Evolutionary conservation across 2,329 filamentous ascomycete species (phyloP).

Genomic region (Pezizomycotina sp.): DNA sequence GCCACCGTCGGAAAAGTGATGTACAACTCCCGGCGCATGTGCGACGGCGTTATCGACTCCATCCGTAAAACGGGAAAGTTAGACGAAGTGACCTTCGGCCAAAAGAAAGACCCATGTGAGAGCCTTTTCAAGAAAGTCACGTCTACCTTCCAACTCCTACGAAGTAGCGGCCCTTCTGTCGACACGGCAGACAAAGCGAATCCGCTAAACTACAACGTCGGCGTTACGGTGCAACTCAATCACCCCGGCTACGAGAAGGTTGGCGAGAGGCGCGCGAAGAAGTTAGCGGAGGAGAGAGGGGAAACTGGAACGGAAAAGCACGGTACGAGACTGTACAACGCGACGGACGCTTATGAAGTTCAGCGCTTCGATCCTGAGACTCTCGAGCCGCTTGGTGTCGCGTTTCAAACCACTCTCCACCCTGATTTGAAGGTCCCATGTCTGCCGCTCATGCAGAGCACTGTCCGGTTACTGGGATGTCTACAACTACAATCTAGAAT

Average conservation of each 20-base stretch:
- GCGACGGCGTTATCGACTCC: slow-evolving; percentile 44
- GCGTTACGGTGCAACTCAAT: slow-evolving; percentile 49
- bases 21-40: slow-evolving; percentile 56
- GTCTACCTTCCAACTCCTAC: slow-evolving; percentile 37
- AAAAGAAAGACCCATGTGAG: slow-evolving; percentile 57
- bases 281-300: slow-evolving; percentile 20
- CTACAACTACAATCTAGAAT: slow-evolving; percentile 65
- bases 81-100: slow-evolving; percentile 46
- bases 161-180: slow-evolving; percentile 6
- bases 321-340: slow-evolving; percentile 40
- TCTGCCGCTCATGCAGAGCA: slow-evolving; percentile 55
- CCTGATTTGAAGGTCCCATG: slow-evolving; percentile 50
- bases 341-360: slow-evolving; percentile 40
- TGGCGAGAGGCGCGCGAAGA: too few relatives aligned
- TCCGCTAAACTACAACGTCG: slow-evolving; percentile 39
- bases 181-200: slow-evolving; percentile 9
- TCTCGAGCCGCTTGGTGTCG: slow-evolving; percentile 52
- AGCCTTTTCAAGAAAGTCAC: slow-evolving; percentile 56
- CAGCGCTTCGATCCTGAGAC: slow-evolving; percentile 53
- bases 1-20: slow-evolving; percentile 34
- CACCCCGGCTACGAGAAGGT: slow-evolving; percentile 43
- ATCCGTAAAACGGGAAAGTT: slow-evolving; percentile 45
- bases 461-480: slow-evolving; percentile 58
- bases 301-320: slow-evolving; percentile 29
- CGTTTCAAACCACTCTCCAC: slow-evolving; percentile 45